A percentile compares a stretch with the other conserved stretches of the same genome.
Evolutionary conservation across 352 stramenopile species (phyloP).

Genomic region (Albugo candida): DNA sequence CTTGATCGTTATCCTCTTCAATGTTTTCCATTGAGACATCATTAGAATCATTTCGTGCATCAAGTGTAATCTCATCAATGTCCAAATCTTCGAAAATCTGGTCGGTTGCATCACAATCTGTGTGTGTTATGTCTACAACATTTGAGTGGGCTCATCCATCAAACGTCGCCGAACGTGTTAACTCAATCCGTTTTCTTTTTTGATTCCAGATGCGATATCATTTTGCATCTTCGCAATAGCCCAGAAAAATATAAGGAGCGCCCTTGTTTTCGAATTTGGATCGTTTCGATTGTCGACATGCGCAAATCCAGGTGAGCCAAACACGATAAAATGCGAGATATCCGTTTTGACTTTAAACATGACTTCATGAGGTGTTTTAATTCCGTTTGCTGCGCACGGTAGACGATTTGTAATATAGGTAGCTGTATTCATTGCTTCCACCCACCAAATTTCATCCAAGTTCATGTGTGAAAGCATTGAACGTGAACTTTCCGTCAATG

Average conservation of each 20-base stretch:
- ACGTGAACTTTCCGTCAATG: conserved; percentile 10
- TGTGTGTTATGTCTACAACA: no score
- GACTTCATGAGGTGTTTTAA: conserved; percentile 6
- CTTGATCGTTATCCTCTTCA: no score
- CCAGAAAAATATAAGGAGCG: conserved; percentile 11
- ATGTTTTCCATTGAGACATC: no score
- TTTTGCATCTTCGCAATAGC: conserved; percentile 8
- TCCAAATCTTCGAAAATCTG: no score
- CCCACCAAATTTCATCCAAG: conserved; percentile 11
- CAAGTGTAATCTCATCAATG: no score
- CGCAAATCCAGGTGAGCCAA: conserved; percentile 12
- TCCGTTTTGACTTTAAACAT: conserved; percentile 3
- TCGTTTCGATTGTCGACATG: conserved; percentile 10
- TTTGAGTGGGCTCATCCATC: no score
- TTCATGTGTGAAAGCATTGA: conserved; percentile 13
- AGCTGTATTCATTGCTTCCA: conserved; percentile 12
- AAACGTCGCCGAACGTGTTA: no score
- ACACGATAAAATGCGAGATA: conserved; percentile 11
- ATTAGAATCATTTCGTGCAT: no score
- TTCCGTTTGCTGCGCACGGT: background rate
- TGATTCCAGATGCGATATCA: conserved; percentile 3
- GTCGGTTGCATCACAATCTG: no score
- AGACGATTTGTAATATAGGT: conserved; percentile 13
- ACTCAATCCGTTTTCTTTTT: no score
- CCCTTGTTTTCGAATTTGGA: conserved; percentile 12